A percentile compares a stretch with the other conserved stretches of the same genome.
Evolutionary conservation across 2,329 filamentous ascomycete genomes (phyloP).

Genomic region (Aspergillus niger): DNA sequence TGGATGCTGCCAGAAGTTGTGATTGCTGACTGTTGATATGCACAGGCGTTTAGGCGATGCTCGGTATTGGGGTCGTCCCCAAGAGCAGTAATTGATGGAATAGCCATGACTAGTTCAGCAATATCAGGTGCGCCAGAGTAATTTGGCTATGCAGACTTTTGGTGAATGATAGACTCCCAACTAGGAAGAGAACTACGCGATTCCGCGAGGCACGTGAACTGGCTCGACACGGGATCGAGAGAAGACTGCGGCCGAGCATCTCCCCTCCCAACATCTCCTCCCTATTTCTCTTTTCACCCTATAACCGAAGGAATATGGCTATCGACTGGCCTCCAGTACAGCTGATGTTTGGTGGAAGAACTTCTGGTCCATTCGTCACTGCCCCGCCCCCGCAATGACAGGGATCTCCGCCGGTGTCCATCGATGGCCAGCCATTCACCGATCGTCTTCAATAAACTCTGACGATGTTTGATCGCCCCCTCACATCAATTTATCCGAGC

Average conservation of each 20-base stretch:
- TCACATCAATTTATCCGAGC: slow-evolving; percentile 4
- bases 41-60: slow-evolving; percentile 5
- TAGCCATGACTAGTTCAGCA: background rate
- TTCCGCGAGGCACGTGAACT: background rate
- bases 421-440: background rate
- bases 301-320: too few relatives aligned
- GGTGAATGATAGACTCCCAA: background rate
- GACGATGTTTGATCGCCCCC: background rate
- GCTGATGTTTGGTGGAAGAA: slow-evolving; percentile 7
- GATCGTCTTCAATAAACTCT: background rate
- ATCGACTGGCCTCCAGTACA: background rate
- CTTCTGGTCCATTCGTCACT: background rate
- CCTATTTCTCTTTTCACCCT: too few relatives aligned
- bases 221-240: background rate
- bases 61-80: background rate
- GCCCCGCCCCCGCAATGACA: background rate
- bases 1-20: background rate
- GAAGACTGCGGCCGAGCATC: too few relatives aligned
- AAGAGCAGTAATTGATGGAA: background rate
- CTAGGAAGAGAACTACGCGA: background rate
- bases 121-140: background rate
- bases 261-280: background rate
- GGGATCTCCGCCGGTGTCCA: slow-evolving; percentile 5
- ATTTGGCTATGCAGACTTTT: background rate
- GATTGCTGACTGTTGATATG: slow-evolving; percentile 6